Conservation (phyloP, 2,329 filamentous ascomycete genomes). For the Nectriaceae sp. region DNA sequence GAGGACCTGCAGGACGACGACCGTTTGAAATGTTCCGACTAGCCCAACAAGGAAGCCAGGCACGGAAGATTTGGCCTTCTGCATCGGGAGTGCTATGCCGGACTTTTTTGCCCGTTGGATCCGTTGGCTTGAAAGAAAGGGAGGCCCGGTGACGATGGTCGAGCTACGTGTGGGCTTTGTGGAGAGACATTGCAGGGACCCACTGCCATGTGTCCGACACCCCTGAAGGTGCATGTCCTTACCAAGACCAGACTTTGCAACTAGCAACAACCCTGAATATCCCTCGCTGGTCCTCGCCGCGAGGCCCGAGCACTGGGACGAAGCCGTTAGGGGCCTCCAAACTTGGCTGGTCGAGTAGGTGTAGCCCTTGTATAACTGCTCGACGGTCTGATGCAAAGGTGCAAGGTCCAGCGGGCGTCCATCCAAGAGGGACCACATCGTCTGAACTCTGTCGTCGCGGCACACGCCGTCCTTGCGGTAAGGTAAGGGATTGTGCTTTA, state of each 20-base stretch:
- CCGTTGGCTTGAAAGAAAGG: constrained; percentile 12
- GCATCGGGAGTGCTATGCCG: constrained; percentile 8
- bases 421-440: background rate
- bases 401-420: background rate
- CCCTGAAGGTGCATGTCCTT: constrained; percentile 20
- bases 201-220: constrained; percentile 25
- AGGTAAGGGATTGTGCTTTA: background rate
- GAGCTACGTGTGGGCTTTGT: constrained; percentile 24
- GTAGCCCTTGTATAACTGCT: background rate
- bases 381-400: background rate
- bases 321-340: too few species aligned
- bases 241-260: constrained; percentile 14
- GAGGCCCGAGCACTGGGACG: too few species aligned
- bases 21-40: constrained; percentile 16
- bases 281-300: background rate
- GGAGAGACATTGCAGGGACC: constrained; percentile 22
- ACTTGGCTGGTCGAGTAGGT: too few species aligned
- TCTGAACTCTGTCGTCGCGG: background rate
- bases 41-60: constrained; percentile 17
- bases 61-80: constrained; percentile 8
- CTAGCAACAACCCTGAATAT: constrained; percentile 18
- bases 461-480: background rate
- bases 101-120: background rate
- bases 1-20: constrained; percentile 10
- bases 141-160: constrained; percentile 20